phyloP scores from a whole-genome alignment of 352 stramenopile species.

The Phytophthora syringae region DNA sequence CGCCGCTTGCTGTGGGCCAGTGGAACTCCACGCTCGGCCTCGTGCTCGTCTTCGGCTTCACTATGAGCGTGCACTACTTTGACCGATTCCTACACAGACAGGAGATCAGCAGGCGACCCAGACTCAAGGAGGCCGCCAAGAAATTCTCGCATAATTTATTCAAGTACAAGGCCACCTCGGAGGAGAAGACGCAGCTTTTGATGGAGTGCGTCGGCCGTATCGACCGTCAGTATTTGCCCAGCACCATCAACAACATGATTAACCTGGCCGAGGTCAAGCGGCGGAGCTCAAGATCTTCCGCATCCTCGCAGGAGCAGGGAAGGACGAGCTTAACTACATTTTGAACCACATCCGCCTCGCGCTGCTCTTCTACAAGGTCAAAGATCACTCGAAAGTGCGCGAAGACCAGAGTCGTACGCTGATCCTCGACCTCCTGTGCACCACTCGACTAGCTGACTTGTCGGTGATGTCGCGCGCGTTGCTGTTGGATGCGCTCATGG shows the following conservation, averaged over 20 bases:
- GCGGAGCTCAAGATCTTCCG: constrained; percentile 96
- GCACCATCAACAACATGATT: constrained; percentile 91
- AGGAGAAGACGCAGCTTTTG: constrained; percentile 80
- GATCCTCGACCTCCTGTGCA: constrained; percentile 95
- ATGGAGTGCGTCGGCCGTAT: constrained; percentile 77
- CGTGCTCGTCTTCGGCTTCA: constrained; percentile 83
- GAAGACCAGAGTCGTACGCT: constrained; percentile 91
- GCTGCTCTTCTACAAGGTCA: constrained; percentile 99
- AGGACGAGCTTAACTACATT: constrained; percentile 97
- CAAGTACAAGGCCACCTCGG: constrained; percentile 81
- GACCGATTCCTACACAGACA: constrained; percentile 83
- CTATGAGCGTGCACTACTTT: constrained; percentile 79
- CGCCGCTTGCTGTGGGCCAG: constrained; percentile 82
- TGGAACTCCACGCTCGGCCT: constrained; percentile 79
- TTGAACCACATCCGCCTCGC: constrained; percentile 95
- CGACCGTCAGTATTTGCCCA: constrained; percentile 85
- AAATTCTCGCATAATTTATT: constrained; percentile 78
- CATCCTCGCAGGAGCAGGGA: constrained; percentile 94
- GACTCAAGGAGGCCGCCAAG: constrained; percentile 51
- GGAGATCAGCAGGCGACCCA: constrained; percentile 69
- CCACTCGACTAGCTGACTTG: constrained; percentile 93
- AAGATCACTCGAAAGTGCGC: constrained; percentile 84
- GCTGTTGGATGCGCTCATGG: constrained; percentile 96
- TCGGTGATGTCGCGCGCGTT: constrained; percentile 92
- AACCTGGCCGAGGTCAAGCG: constrained; percentile 82